Conservation (phyloP, 169 alveolate genomes). For the Eimeria brunetti region DNA sequence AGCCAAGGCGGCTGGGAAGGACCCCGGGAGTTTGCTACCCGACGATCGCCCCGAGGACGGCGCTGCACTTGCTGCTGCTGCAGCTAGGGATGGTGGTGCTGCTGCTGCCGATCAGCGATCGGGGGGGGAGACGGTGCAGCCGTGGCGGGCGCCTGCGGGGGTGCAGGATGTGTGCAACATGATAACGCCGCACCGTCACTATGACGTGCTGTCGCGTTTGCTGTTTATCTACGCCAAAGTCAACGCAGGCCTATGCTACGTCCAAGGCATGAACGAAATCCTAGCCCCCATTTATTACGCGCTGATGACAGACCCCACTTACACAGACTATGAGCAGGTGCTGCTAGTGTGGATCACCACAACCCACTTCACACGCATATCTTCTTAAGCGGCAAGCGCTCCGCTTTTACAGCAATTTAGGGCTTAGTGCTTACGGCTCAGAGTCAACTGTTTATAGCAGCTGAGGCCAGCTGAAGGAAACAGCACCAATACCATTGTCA, state of each 20-base stretch:
- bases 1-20: background rate
- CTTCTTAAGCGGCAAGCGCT: background rate
- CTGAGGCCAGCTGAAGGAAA: background rate
- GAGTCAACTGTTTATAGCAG: background rate
- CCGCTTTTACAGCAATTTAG: background rate
- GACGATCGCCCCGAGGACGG: background rate
- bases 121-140: slow-evolving; percentile 33
- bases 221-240: slow-evolving; percentile 91
- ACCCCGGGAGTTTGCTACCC: background rate
- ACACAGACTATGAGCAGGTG: slow-evolving; percentile 75
- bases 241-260: slow-evolving; percentile 87
- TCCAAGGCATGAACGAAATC: slow-evolving; percentile 94
- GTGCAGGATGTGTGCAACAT: slow-evolving; percentile 81
- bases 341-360: background rate
- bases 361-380: background rate
- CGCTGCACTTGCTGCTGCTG: too few species aligned
- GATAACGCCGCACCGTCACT: slow-evolving; percentile 78
- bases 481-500: background rate
- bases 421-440: background rate
- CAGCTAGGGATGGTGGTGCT: background rate
- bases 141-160: slow-evolving; percentile 82
- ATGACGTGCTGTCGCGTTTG: slow-evolving; percentile 87
- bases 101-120: background rate
- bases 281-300: slow-evolving; percentile 90
- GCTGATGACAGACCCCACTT: slow-evolving; percentile 81